Conservation (phyloP, 306 rosid genomes). For the Potentilla sterilis region DNA sequence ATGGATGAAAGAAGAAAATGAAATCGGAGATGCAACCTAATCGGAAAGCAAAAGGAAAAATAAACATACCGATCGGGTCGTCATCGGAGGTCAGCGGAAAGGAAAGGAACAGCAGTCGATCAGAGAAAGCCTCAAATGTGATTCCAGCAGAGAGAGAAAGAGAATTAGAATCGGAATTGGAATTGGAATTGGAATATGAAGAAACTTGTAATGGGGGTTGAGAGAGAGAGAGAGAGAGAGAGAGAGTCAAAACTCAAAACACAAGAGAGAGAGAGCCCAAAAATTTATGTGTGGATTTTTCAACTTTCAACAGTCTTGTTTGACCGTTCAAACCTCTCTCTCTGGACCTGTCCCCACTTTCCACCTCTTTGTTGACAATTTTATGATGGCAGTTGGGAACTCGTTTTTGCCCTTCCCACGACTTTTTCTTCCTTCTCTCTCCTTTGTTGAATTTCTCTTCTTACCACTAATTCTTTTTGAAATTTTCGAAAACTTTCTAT, state of each 20-base stretch:
- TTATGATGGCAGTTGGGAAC: background rate
- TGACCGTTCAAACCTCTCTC: conserved; percentile 53
- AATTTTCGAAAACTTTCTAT: no score
- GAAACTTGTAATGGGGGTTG: background rate
- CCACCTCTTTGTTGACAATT: background rate
- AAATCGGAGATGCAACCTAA: background rate
- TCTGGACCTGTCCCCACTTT: background rate
- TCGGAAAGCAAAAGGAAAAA: background rate
- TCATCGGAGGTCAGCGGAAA: background rate
- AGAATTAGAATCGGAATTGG: background rate
- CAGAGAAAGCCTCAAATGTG: background rate
- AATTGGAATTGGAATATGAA: background rate
- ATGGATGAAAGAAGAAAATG: no score
- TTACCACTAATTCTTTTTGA: no score
- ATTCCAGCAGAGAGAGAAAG: background rate
- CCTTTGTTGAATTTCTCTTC: no score
- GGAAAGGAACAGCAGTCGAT: background rate
- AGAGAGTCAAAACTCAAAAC: no score
- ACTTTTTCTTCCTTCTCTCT: no score
- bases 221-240: no score
- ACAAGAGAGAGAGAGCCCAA: conserved; percentile 14
- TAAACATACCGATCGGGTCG: conserved; percentile 8
- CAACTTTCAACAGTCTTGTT: conserved; percentile 48
- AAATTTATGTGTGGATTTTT: conserved; percentile 18
- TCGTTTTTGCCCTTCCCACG: no score